Evolutionary conservation across 257 asterid genomes (phyloP), one percentile per base, ranked within the genome.

Genomic region (Jacaranda copaia): DNA sequence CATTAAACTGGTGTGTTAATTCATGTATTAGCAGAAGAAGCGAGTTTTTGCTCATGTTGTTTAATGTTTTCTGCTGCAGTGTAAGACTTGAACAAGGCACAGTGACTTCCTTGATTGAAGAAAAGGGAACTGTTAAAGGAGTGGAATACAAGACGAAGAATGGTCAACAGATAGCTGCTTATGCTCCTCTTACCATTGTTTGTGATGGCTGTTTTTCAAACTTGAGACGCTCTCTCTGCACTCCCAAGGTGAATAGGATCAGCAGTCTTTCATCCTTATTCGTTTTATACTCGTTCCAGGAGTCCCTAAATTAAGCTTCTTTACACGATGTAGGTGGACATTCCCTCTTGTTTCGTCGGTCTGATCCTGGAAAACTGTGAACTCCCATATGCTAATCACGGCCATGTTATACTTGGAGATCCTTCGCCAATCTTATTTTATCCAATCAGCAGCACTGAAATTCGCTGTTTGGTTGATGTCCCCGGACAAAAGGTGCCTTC

Each of bases 141-240:
- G 87, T 89, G 13, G 84, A 77, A 10, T 89, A 89, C 77, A 89
- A 84, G 80, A 83, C 75, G 5, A 86, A 84, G 75, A 64, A 83
- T 68, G 87, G 92, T 67, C 74, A 73, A 46, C 88, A 84, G 75
- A 20, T 68, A 38, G 55, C 58, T 53, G 74, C 86, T 15, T 68
- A 78, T 77, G 90, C 91, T 53, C 91, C 94, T 42, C 89, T 87
- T 53, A 89, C 92, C 51, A 77, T 89, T 43, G 89, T 89, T 60
- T 89, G 92, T 46, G 92, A 89, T 60, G 92, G 94, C 38, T 84
- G 92, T 77, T 89, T 86, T 80, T 89, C 94, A n/a, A 89, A 89
- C 77, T 69, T 89, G 74, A 80, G 94, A 64, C 83, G 89, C 40
- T 55, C 86, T 68, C 85, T 89, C 8, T 89, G 90, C 69, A 85